A percentile compares a stretch with the other conserved stretches of the same genome.
phyloP scores from a whole-genome alignment of 2,329 filamentous ascomycete genomes.

The Neurospora sp. region DNA sequence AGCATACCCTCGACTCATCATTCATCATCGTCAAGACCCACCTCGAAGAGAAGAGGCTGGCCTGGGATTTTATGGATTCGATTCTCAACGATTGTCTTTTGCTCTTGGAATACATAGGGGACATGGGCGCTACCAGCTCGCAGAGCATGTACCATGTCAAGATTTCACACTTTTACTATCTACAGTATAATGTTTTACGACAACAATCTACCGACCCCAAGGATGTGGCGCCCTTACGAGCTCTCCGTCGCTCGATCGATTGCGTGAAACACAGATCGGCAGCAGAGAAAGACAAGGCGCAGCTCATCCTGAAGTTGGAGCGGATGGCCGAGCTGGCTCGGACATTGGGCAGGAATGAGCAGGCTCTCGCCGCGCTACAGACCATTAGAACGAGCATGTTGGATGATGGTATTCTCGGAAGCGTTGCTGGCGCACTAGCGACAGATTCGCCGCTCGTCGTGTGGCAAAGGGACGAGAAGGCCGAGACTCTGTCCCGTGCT shows the following conservation, averaged over 20 bases:
- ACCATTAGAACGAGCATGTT: constrained; percentile 54
- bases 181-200: constrained; percentile 44
- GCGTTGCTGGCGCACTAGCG: constrained; percentile 40
- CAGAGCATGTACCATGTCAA: constrained; percentile 47
- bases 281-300: constrained; percentile 48
- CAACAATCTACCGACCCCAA: constrained; percentile 32
- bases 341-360: constrained; percentile 39
- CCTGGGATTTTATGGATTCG: constrained; percentile 48
- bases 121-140: constrained; percentile 23
- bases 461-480: constrained; percentile 43
- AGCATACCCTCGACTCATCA: constrained; percentile 50
- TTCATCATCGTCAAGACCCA: constrained; percentile 46
- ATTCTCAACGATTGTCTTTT: constrained; percentile 46
- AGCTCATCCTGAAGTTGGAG: constrained; percentile 56
- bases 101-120: constrained; percentile 43
- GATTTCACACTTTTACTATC: constrained; percentile 63
- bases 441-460: constrained; percentile 39
- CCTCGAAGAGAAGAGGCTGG: constrained; percentile 35
- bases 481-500: constrained; percentile 46
- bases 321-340: constrained; percentile 54
- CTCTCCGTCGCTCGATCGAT: constrained; percentile 55
- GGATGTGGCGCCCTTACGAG: constrained; percentile 38
- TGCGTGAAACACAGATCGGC: constrained; percentile 44
- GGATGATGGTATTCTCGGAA: constrained; percentile 44
- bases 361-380: constrained; percentile 48